phyloP scores from a whole-genome alignment of 2,329 filamentous ascomycete species.

The Macrophomina tecta region DNA sequence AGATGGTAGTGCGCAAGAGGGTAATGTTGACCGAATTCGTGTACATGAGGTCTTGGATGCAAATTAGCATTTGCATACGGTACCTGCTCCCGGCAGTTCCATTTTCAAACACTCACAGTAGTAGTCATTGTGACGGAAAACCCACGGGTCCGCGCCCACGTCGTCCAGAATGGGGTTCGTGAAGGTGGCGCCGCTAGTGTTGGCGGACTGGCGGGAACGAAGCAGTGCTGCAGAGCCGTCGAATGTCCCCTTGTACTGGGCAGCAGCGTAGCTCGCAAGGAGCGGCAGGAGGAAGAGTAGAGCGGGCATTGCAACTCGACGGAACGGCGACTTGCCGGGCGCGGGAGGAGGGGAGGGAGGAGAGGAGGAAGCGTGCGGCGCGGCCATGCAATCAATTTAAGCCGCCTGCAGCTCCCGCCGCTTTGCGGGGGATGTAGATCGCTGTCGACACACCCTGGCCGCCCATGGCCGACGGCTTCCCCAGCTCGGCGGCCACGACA shows the following conservation, averaged over 20 bases:
- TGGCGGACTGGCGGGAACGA: constrained; percentile 19
- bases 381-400: constrained; percentile 17
- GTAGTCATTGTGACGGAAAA: constrained; percentile 1
- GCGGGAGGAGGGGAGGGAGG: not conserved
- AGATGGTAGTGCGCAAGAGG: constrained; percentile 47
- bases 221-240: constrained; percentile 9
- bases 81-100: constrained; percentile 43
- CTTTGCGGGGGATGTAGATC: constrained; percentile 16
- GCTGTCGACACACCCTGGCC: not conserved
- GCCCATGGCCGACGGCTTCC: not conserved
- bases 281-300: constrained; percentile 22
- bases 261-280: constrained; percentile 19
- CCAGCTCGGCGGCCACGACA: not conserved
- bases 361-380: not conserved
- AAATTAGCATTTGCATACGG: not conserved
- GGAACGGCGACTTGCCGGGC: not conserved
- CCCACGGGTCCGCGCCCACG: constrained; percentile 50
- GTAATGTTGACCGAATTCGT: constrained; percentile 53
- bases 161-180: constrained; percentile 52
- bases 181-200: constrained; percentile 42
- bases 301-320: constrained; percentile 10
- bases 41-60: constrained; percentile 46
- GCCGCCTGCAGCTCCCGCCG: constrained; percentile 6
- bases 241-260: constrained; percentile 24
- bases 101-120: not conserved